phyloP scores from a whole-genome alignment of 2,329 filamentous ascomycete genomes.

The Aaosphaeria arxii region DNA sequence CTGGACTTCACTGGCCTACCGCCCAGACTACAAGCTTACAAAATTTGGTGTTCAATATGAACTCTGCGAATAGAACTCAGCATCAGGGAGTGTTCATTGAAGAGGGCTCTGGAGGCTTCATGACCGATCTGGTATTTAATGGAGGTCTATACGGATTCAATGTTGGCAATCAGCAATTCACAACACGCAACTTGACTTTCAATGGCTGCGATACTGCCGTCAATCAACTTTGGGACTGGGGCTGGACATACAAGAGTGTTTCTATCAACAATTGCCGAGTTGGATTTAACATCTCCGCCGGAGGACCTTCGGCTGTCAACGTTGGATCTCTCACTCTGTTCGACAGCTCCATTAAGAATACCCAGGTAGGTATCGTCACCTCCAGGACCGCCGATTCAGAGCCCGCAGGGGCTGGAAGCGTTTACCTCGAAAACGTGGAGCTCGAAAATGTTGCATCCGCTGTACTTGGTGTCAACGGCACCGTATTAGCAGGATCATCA shows the following conservation, averaged over 20 bases:
- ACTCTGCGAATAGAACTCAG: slow-evolving; percentile 43
- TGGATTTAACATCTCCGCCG: slow-evolving; percentile 49
- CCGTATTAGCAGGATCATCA: slow-evolving; percentile 23
- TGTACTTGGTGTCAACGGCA: slow-evolving; percentile 19
- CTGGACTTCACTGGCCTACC: slow-evolving; percentile 46
- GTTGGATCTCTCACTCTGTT: slow-evolving; percentile 57
- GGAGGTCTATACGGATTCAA: slow-evolving; percentile 42
- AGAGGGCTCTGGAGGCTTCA: slow-evolving; percentile 44
- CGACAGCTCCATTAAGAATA: slow-evolving; percentile 54
- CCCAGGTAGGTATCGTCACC: slow-evolving; percentile 50
- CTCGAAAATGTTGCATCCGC: slow-evolving; percentile 47
- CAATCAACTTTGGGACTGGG: slow-evolving; percentile 59
- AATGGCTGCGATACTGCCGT: slow-evolving; percentile 53
- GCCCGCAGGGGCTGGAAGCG: slow-evolving; percentile 45
- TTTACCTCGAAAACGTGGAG: slow-evolving; percentile 59
- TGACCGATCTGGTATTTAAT: slow-evolving; percentile 45
- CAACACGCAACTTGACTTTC: slow-evolving; percentile 48
- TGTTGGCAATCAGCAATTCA: slow-evolving; percentile 48
- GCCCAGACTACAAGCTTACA: slow-evolving; percentile 46
- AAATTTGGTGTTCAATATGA: slow-evolving; percentile 46
- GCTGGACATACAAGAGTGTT: slow-evolving; percentile 54
- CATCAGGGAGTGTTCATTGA: slow-evolving; percentile 47
- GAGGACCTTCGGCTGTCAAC: slow-evolving; percentile 36
- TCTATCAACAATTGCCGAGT: slow-evolving; percentile 52
- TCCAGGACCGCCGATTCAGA: slow-evolving; percentile 42